phyloP scores from a whole-genome alignment of 495 filamentous ascomycete genomes.

The Trichoderma parareesei region DNA sequence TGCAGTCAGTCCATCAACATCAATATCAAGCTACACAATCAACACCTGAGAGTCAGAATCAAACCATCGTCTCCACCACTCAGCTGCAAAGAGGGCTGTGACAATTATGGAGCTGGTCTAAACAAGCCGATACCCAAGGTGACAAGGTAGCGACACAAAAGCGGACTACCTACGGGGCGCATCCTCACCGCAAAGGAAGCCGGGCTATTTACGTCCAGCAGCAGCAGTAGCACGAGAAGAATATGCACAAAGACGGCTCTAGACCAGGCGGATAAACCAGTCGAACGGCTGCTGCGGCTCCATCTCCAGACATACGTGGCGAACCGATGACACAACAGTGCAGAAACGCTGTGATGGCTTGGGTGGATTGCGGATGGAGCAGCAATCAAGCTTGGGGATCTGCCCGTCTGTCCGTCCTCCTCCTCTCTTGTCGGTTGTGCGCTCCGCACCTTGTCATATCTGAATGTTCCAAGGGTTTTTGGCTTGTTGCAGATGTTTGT shows the following conservation, averaged over 20 bases:
- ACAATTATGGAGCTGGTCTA: background rate
- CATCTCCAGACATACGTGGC: conserved; percentile 1
- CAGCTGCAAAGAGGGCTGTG: no score
- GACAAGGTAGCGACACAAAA: background rate
- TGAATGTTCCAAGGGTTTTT: background rate
- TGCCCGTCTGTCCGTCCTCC: background rate
- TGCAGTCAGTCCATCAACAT: no score
- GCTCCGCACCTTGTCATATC: background rate
- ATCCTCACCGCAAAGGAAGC: background rate
- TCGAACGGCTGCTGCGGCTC: background rate
- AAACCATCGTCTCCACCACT: background rate
- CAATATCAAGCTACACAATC: no score
- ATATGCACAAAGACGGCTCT: background rate
- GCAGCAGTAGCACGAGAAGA: no score
- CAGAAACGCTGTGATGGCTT: background rate
- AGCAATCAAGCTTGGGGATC: background rate
- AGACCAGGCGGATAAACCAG: background rate
- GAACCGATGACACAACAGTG: background rate
- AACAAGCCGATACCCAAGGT: background rate
- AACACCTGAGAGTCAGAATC: no score
- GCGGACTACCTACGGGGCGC: background rate
- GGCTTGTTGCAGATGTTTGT: no score
- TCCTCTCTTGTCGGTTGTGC: background rate
- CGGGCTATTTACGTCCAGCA: background rate
- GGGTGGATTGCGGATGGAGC: background rate